phyloP scores from a whole-genome alignment of 1,284 basidiomycete species.

The Caloboletus inedulis region DNA sequence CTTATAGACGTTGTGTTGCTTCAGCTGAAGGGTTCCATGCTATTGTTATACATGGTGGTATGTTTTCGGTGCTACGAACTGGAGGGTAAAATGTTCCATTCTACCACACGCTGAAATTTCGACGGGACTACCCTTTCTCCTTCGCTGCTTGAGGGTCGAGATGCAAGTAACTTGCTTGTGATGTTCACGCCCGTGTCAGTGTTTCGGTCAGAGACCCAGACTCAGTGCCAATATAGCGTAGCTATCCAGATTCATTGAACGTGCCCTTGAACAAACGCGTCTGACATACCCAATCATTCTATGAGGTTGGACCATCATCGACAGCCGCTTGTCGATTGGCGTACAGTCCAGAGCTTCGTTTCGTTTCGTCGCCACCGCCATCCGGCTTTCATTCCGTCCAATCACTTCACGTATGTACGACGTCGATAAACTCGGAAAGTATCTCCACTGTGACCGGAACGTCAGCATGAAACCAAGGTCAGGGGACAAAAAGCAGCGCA shows the following conservation, averaged over 20 bases:
- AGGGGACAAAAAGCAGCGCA: not conserved
- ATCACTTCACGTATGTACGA: not conserved
- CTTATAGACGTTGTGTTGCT: conserved; percentile 4
- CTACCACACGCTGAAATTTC: not conserved
- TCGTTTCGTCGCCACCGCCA: not conserved
- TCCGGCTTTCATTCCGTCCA: not conserved
- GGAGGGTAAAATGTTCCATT: not conserved
- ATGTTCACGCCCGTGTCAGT: not conserved
- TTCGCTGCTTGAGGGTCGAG: not conserved
- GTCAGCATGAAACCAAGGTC: not conserved
- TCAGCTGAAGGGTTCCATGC: not conserved
- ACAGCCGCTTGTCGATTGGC: no score
- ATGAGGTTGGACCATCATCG: no score
- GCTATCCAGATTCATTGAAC: no score
- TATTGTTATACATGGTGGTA: not conserved
- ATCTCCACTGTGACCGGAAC: not conserved
- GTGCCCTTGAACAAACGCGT: no score
- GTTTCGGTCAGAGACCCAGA: not conserved
- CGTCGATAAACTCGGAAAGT: not conserved
- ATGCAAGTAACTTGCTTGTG: no score
- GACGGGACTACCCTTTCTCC: not conserved
- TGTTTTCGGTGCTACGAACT: not conserved
- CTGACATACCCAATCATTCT: not conserved
- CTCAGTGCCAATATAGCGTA: not conserved
- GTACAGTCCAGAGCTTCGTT: not conserved